Evolutionary conservation across 768 basidiomycete species (phyloP), one percentile per base, ranked within the genome.

Genomic region (Calocybe gangraenosa): DNA sequence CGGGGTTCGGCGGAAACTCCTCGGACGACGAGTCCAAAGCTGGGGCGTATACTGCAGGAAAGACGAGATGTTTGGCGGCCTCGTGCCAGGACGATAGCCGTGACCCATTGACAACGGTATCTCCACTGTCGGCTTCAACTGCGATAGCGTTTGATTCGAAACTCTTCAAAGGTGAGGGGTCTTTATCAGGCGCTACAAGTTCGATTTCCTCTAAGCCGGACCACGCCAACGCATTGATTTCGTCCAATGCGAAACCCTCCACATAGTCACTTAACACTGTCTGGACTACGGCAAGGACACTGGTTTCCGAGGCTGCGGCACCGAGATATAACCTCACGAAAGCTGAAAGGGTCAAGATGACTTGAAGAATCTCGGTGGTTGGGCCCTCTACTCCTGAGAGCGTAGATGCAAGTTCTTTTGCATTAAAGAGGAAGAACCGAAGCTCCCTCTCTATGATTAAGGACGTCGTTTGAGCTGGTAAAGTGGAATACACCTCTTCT

Each of bases 311-410:
- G 6, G 82, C 83, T n/a, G 68, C 65, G 40, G 70, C 65, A 21
- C 86, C 88, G 32, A 92, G 69, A 65, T 87, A 98, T 23, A 98
- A 71, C 42, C 90, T 75, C 58, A 97, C 65, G 72, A 97, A 90
- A 0, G 87, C 85, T 21, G 94, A 70, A 54, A 89, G 79, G 34
- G 82, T 76, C 28, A 89, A 58, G 49, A 88, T 63, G 50, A 68
- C 72, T 55, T 86, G 75, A 6, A 78, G 54, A 1, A 69, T 65
- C 33, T 75, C 71, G 44, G 65, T 65, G 7, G 59, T 49, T 3
- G 64, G 48, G 11, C 63, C 60, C n/a, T 62, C 57, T 8, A 60
- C 57, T 15, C 65, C 66, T 2, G 62, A 60, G 18, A 79, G 52
- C 21, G 64, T 65, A 17, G 67, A 62, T 18, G 82, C 78, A 32